Percentiles rank a stretch among this genome's conserved stretches.
phyloP scores from a whole-genome alignment of 2,329 filamentous ascomycete genomes.

The Aspergillus amoenus region DNA sequence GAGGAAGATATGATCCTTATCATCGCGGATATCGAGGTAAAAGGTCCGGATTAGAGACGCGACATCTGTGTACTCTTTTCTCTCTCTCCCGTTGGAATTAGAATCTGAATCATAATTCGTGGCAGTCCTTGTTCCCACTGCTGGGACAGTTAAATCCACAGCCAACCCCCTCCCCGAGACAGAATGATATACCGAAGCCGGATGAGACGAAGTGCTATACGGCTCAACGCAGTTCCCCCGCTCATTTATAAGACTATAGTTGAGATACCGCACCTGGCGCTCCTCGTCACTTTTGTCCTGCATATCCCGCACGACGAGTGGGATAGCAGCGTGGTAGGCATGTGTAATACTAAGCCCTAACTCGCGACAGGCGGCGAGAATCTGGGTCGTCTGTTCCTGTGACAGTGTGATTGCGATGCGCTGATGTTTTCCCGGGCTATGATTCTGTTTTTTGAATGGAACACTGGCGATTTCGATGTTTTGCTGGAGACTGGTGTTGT shows the following conservation, averaged over 20 bases:
- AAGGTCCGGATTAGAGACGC: constrained; percentile 11
- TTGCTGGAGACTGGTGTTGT: constrained; percentile 12
- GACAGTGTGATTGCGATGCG: constrained; percentile 16
- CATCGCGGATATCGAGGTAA: constrained; percentile 19
- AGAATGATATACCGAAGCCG: constrained; percentile 24
- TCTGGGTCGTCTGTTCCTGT: constrained; percentile 3
- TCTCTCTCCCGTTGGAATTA: background rate
- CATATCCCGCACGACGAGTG: constrained; percentile 16
- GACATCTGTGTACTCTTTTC: too few species aligned
- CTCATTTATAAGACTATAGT: constrained; percentile 25
- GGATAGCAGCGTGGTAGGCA: constrained; percentile 25
- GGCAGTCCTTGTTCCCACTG: too few species aligned
- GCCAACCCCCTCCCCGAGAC: constrained; percentile 20
- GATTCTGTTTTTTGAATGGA: constrained; percentile 13
- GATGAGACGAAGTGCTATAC: constrained; percentile 17
- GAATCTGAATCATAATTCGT: background rate
- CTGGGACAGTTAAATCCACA: constrained; percentile 18
- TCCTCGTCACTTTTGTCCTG: constrained; percentile 7
- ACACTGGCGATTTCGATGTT: constrained; percentile 18
- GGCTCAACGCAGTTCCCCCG: constrained; percentile 17
- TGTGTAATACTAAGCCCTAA: constrained; percentile 22
- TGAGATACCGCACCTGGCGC: constrained; percentile 23
- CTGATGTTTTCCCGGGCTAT: constrained; percentile 20
- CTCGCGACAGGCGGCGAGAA: constrained; percentile 14
- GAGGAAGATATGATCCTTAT: constrained; percentile 20